These are phyloP conservation scores for Kwoniella botswanensis DNA, from an alignment of 768 basidiomycete genomes.

Conservation along the genomic window DNA sequence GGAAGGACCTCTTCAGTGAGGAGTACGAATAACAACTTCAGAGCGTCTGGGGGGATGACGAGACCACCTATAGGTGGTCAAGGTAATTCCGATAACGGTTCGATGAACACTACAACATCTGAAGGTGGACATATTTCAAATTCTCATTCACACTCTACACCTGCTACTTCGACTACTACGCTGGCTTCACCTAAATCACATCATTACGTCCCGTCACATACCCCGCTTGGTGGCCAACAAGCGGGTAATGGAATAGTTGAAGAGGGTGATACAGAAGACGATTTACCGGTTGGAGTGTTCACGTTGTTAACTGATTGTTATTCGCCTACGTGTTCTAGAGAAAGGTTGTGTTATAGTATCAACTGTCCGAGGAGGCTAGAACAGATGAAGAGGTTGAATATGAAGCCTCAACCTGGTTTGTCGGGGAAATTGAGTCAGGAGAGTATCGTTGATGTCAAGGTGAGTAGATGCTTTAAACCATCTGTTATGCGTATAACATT, in stretches of 20 bases:
- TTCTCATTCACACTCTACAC: conserved; percentile 36
- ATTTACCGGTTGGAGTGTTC: conserved; percentile 88
- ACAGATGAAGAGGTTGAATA: conserved; percentile 90
- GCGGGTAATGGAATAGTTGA: conserved; percentile 30
- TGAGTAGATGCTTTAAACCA: conserved; percentile 52
- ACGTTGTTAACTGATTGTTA: conserved; percentile 97
- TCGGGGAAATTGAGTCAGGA: conserved; percentile 81
- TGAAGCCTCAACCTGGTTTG: conserved; percentile 89
- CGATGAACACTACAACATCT: conserved; percentile 39
- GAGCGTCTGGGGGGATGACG: not conserved
- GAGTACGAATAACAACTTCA: conserved; percentile 20
- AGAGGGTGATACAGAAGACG: conserved; percentile 49
- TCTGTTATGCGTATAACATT: not conserved
- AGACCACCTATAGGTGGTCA: conserved; percentile 13
- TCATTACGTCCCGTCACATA: not conserved
- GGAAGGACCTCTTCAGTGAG: conserved; percentile 27
- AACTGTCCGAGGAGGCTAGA: conserved; percentile 92
- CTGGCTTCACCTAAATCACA: conserved; percentile 37
- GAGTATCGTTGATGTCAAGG: conserved; percentile 78
- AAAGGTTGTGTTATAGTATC: conserved; percentile 95
- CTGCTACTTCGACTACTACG: conserved; percentile 48
- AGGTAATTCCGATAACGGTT: conserved; percentile 30
- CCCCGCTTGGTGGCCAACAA: not conserved
- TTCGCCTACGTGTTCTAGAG: conserved; percentile 93
- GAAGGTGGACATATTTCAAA: conserved; percentile 23